Evolutionary conservation across 1,284 basidiomycete species (phyloP).

Genomic region (Mrakiaceae sp.): DNA sequence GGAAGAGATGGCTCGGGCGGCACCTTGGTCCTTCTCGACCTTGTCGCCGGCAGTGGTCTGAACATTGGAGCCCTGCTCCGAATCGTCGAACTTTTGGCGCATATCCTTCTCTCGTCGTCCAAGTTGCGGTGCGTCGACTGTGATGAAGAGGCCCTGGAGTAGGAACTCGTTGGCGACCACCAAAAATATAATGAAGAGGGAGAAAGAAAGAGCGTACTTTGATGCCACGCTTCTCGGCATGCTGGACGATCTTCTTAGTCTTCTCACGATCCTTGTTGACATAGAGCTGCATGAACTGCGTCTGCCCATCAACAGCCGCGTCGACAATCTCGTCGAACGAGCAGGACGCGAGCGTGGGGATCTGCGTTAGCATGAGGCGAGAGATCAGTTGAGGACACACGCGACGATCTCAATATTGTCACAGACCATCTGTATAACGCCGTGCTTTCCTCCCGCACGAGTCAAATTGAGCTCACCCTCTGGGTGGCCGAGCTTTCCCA

Average conservation of each 20-base stretch:
- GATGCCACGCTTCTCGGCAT: slow-evolving; percentile 71
- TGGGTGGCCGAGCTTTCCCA: slow-evolving; percentile 86
- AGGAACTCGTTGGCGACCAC: no score
- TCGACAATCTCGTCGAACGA: slow-evolving; percentile 85
- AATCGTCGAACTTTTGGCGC: slow-evolving; percentile 87
- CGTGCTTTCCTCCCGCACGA: slow-evolving; percentile 64
- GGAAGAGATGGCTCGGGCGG: slow-evolving; percentile 85
- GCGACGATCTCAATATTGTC: neutral
- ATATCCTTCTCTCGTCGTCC: slow-evolving; percentile 89
- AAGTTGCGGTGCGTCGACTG: slow-evolving; percentile 85
- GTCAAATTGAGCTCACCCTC: slow-evolving; percentile 84
- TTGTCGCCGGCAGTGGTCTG: slow-evolving; percentile 47
- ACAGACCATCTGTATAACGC: slow-evolving; percentile 81
- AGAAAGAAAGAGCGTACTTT: slow-evolving; percentile 39
- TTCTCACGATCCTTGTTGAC: slow-evolving; percentile 74
- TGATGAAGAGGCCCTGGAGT: slow-evolving; percentile 58
- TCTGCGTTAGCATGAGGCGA: slow-evolving; percentile 38
- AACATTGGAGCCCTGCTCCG: slow-evolving; percentile 39
- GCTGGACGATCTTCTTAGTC: slow-evolving; percentile 69
- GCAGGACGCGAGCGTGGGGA: slow-evolving; percentile 78
- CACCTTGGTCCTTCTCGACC: slow-evolving; percentile 77
- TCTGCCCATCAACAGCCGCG: slow-evolving; percentile 57
- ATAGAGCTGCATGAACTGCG: slow-evolving; percentile 71
- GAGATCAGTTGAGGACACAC: neutral
- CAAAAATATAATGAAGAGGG: slow-evolving; percentile 14